These are phyloP conservation scores for Metrosideros polymorpha DNA, from an alignment of 441 rosid species.

Conservation along the genomic window DNA sequence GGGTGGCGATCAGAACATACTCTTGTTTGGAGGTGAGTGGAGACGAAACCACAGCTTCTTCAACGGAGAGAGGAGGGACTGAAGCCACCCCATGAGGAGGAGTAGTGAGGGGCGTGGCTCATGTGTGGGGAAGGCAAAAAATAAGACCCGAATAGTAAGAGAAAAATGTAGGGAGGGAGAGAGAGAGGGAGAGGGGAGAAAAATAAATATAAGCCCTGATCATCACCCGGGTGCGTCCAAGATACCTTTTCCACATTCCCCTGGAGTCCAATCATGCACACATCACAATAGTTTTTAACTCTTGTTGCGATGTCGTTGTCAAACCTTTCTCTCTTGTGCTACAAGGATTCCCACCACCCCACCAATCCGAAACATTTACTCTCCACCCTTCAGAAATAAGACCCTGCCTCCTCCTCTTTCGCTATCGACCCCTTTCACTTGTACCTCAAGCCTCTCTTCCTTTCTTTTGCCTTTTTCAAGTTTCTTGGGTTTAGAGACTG, in stretches of 20 bases:
- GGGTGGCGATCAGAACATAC: conserved; percentile 23
- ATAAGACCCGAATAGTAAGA: background rate
- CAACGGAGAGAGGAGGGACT: conserved; percentile 74
- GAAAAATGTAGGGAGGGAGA: background rate
- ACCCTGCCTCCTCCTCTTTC: conserved; percentile 1
- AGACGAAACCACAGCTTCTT: conserved; percentile 87
- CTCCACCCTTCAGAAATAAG: background rate
- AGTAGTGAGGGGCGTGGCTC: conserved; percentile 17
- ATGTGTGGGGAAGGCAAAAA: background rate
- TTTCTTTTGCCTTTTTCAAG: background rate
- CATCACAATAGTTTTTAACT: conserved; percentile 17
- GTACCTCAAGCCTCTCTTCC: conserved; percentile 17
- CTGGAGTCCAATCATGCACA: conserved; percentile 36
- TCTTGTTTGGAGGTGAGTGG: conserved; percentile 58
- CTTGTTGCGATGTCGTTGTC: conserved; percentile 59
- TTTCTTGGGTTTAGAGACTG: background rate
- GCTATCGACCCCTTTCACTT: conserved; percentile 8
- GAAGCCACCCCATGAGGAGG: conserved; percentile 70
- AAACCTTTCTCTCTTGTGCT: conserved; percentile 30
- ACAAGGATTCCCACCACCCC: conserved; percentile 55
- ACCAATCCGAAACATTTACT: conserved; percentile 33
- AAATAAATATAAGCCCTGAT: background rate
- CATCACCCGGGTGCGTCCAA: conserved; percentile 3
- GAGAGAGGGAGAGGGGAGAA: background rate
- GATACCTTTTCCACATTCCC: conserved; percentile 14